Evolutionary conservation across 2,329 filamentous ascomycete species (phyloP).

Genomic region (Fusarium denticulatum): DNA sequence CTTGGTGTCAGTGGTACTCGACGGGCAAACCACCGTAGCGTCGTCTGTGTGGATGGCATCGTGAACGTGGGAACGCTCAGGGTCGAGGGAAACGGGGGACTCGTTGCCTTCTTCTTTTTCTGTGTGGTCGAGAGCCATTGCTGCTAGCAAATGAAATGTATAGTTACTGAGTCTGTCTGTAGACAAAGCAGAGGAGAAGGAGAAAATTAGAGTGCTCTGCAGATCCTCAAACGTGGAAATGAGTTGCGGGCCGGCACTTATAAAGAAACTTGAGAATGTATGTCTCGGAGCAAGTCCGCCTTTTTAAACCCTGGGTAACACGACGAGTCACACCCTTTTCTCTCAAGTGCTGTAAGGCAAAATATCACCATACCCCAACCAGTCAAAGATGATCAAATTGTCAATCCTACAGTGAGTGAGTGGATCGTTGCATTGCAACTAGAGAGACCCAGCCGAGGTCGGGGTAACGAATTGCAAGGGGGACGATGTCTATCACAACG

Average conservation of each 20-base stretch:
- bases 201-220: conserved; percentile 6
- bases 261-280: conserved; percentile 20
- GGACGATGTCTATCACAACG: conserved; percentile 10
- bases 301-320: conserved; percentile 2
- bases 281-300: conserved; percentile 28
- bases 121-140: conserved; percentile 26
- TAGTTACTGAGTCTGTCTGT: not conserved
- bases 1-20: conserved; percentile 69
- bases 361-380: not conserved
- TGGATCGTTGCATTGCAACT: conserved; percentile 9
- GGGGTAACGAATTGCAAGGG: conserved; percentile 11
- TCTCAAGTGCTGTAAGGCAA: not conserved
- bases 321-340: conserved; percentile 17
- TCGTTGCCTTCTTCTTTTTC: conserved; percentile 37
- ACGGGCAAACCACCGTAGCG: conserved; percentile 53
- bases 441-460: conserved; percentile 32
- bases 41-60: conserved; percentile 28
- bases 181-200: not conserved
- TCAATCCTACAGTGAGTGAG: conserved; percentile 1
- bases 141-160: not conserved
- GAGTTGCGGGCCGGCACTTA: conserved; percentile 13
- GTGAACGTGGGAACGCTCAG: conserved; percentile 27
- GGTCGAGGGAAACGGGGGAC: conserved; percentile 36
- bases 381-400: conserved; percentile 17
- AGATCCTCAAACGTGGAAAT: conserved; percentile 12